phyloP scores from a whole-genome alignment of 106 monocot genomes.

The Dioscorea zingiberensis region DNA sequence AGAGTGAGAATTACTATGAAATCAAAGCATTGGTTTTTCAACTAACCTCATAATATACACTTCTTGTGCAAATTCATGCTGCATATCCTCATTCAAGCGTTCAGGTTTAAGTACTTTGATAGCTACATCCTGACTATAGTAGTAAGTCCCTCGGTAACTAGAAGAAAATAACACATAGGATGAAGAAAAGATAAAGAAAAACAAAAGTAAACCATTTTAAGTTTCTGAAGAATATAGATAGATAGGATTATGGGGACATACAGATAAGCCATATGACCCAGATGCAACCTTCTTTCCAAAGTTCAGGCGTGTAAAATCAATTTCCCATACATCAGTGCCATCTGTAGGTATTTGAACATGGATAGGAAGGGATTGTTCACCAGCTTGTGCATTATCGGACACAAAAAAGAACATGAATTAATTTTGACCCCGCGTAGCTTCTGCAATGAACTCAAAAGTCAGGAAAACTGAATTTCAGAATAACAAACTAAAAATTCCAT shows the following conservation, averaged over 20 bases:
- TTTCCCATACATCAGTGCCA: constrained; percentile 90
- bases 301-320: constrained; percentile 58
- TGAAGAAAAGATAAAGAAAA: neutral
- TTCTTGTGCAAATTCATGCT: constrained; percentile 89
- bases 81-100: constrained; percentile 62
- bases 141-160: constrained; percentile 79
- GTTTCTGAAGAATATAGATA: neutral
- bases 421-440: constrained; percentile 36
- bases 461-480: neutral
- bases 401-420: constrained; percentile 36
- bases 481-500: neutral
- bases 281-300: constrained; percentile 84
- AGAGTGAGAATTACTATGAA: too few relatives aligned
- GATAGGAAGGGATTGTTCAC: constrained; percentile 15
- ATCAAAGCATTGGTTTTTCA: neutral
- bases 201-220: neutral
- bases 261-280: constrained; percentile 88
- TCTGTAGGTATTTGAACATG: constrained; percentile 76
- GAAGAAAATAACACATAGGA: constrained; percentile 8
- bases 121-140: constrained; percentile 86
- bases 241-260: constrained; percentile 16
- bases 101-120: constrained; percentile 90
- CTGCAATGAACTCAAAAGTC: constrained; percentile 26
- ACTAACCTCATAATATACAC: constrained; percentile 92
- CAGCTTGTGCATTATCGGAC: constrained; percentile 36